Evolutionary conservation across 1,139 yeast species (phyloP).

Genomic region (Arxiozyma slooffiae): DNA sequence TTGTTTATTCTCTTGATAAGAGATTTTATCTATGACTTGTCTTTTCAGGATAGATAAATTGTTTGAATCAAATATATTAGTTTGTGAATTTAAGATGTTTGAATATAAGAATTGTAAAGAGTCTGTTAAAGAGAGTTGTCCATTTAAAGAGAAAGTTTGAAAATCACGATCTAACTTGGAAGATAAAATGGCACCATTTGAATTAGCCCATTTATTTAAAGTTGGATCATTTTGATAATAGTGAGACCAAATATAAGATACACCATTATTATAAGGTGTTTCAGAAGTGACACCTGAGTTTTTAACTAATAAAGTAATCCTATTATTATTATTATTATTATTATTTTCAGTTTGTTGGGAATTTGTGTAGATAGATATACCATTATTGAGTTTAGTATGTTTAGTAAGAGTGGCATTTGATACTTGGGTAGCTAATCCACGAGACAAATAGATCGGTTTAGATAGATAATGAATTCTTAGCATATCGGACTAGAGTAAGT

Average conservation of each 20-base stretch:
- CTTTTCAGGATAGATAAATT: conserved; percentile 12
- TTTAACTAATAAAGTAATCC: conserved; percentile 51
- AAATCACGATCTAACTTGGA: conserved; percentile 43
- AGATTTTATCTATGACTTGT: conserved; percentile 30
- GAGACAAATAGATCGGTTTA: not conserved
- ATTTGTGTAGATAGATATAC: not conserved
- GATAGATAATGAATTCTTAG: not conserved
- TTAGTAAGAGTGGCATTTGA: conserved; percentile 12
- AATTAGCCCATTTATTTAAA: not conserved
- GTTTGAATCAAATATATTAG: not conserved
- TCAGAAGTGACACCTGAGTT: conserved; percentile 67
- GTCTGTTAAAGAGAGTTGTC: conserved; percentile 23
- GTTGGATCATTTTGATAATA: conserved; percentile 30
- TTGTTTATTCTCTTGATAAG: conserved; percentile 26
- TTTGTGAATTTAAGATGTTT: conserved; percentile 5
- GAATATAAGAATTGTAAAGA: conserved; percentile 29
- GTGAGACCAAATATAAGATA: conserved; percentile 53
- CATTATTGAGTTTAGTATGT: conserved; percentile 4
- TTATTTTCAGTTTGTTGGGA: not conserved
- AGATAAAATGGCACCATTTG: conserved; percentile 37
- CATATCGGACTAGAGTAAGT: not conserved
- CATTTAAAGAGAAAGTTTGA: conserved; percentile 46
- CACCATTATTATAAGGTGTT: conserved; percentile 72
- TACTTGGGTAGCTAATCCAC: not conserved
- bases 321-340: too few relatives aligned